Evolutionary conservation across 768 basidiomycete species (phyloP).

Genomic region (Calocera viscosa): DNA sequence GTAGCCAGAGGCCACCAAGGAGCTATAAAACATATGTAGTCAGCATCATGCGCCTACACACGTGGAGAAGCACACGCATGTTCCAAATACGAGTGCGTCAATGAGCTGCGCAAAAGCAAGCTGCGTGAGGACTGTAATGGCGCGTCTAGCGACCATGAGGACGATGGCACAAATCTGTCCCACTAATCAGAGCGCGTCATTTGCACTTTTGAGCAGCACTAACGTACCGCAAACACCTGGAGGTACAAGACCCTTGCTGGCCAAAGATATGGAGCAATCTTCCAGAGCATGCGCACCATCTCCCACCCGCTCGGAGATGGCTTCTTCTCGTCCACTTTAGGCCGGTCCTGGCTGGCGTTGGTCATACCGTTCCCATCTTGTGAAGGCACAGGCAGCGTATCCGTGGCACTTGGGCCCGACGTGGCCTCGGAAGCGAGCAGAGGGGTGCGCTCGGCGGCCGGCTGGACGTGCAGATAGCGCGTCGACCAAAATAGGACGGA

Average conservation of each 20-base stretch:
- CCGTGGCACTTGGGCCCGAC: constrained; percentile 28
- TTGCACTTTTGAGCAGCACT: constrained; percentile 27
- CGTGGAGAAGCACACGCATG: too few relatives aligned
- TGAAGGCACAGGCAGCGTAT: constrained; percentile 35
- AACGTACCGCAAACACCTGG: constrained; percentile 54
- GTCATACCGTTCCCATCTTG: constrained; percentile 20
- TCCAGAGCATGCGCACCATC: constrained; percentile 48
- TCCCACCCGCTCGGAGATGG: constrained; percentile 51
- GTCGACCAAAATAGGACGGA: background rate
- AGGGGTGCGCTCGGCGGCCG: background rate
- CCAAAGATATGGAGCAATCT: constrained; percentile 73
- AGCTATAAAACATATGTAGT: too few relatives aligned
- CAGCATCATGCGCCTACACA: too few relatives aligned
- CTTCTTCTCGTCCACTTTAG: constrained; percentile 13
- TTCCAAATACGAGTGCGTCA: too few relatives aligned
- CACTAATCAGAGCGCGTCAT: too few relatives aligned
- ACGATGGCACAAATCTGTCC: too few relatives aligned
- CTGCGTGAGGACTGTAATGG: too few relatives aligned
- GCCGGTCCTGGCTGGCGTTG: background rate
- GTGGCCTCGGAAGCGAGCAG: constrained; percentile 12
- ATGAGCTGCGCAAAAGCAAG: too few relatives aligned
- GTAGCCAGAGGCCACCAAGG: too few relatives aligned
- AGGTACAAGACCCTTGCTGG: constrained; percentile 53
- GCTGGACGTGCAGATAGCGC: background rate
- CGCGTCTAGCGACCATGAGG: too few relatives aligned